Percentiles rank a stretch among this genome's conserved stretches.
Conservation (phyloP, 192 early-diverging fungal species). For the Radiomyces spectabilis region DNA sequence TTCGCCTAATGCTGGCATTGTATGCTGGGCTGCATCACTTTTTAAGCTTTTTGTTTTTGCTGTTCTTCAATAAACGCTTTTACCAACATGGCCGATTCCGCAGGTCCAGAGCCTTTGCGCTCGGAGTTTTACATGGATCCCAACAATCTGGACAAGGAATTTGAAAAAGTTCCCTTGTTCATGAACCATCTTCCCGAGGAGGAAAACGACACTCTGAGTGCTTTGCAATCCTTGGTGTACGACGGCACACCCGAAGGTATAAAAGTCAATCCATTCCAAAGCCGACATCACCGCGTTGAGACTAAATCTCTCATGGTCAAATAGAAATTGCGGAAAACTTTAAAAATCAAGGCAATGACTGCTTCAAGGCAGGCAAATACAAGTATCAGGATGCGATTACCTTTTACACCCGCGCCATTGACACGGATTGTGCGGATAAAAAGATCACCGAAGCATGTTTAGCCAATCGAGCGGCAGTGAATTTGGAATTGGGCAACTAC, state of each 20-base stretch:
- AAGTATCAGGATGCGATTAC: slow-evolving; percentile 69
- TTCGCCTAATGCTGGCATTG: too few relatives aligned
- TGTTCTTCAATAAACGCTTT: too few relatives aligned
- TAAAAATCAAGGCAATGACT: slow-evolving; percentile 94
- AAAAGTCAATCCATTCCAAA: neutral
- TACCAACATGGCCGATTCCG: too few relatives aligned
- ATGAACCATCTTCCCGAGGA: slow-evolving; percentile 74
- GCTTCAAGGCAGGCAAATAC: slow-evolving; percentile 62
- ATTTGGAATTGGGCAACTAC: slow-evolving; percentile 79
- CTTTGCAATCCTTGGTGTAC: slow-evolving; percentile 77
- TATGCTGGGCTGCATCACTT: too few relatives aligned
- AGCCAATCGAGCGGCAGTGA: slow-evolving; percentile 87
- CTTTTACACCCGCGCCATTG: slow-evolving; percentile 86
- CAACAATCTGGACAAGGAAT: slow-evolving; percentile 46
- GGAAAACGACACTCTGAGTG: slow-evolving; percentile 70
- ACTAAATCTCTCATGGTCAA: too few relatives aligned
- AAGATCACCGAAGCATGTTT: slow-evolving; percentile 75
- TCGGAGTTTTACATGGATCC: slow-evolving; percentile 36
- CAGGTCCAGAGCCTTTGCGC: slow-evolving; percentile 24
- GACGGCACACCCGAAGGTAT: slow-evolving; percentile 91
- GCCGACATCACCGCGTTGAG: too few relatives aligned
- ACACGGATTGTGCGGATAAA: slow-evolving; percentile 59
- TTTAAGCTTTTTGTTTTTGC: too few relatives aligned
- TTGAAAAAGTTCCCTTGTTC: slow-evolving; percentile 87
- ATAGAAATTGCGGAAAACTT: slow-evolving; percentile 83